Evolutionary conservation across 2,329 filamentous ascomycete genomes (phyloP).

Genomic region (Aureobasidium namibiae): DNA sequence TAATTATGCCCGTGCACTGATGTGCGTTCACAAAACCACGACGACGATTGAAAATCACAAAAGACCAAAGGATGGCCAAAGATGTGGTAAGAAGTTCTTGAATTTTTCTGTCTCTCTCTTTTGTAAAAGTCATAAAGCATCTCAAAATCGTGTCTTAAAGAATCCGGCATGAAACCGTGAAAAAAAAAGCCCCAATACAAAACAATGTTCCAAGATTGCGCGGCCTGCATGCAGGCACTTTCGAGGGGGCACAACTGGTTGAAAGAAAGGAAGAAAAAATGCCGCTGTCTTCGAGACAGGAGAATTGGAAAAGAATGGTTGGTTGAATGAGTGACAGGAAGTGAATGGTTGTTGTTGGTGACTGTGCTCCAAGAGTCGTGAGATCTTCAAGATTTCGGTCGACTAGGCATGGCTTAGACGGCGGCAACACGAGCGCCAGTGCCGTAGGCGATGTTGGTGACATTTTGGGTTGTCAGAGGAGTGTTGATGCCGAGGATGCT

Average conservation of each 20-base stretch:
- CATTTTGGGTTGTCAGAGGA: conserved; percentile 15
- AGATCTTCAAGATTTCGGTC: neutral
- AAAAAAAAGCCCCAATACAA: neutral
- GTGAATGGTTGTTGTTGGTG: neutral
- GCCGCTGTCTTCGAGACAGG: conserved; percentile 7
- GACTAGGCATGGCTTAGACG: neutral
- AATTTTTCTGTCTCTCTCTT: neutral
- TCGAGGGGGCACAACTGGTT: neutral
- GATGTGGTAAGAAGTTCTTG: neutral
- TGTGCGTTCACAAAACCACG: neutral
- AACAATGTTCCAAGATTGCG: neutral
- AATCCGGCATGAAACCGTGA: neutral
- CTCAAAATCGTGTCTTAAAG: conserved; percentile 1
- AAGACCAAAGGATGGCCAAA: neutral
- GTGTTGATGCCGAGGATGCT: conserved; percentile 19
- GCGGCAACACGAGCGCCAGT: conserved; percentile 17
- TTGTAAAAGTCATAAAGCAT: neutral
- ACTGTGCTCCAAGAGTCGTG: neutral
- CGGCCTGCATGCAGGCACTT: conserved; percentile 6
- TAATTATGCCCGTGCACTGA: neutral
- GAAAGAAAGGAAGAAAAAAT: neutral
- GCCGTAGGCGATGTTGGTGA: conserved; percentile 23
- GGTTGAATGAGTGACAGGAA: conserved; percentile 5
- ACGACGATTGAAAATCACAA: neutral
- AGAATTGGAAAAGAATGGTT: neutral